phyloP scores from a whole-genome alignment of 192 early-diverging fungal genomes.

The Linnemannia exigua region DNA sequence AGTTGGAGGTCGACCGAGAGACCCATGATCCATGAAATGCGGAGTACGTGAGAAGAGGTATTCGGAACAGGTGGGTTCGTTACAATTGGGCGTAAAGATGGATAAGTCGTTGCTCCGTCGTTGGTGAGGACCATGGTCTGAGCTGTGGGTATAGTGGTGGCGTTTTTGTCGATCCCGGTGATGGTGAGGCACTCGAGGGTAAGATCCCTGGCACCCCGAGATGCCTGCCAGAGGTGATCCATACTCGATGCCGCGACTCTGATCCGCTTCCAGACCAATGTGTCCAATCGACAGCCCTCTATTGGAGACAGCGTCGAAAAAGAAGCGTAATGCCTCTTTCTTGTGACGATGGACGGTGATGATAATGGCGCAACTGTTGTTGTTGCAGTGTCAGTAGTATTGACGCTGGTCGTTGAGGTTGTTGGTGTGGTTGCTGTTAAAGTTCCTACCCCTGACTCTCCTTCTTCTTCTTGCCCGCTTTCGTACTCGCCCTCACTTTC shows the following conservation, averaged over 20 bases:
- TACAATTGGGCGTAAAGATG: neutral
- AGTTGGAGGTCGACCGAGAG: conserved; percentile 21
- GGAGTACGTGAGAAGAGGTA: neutral
- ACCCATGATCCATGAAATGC: conserved; percentile 18
- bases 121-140: neutral
- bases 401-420: neutral
- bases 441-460: neutral
- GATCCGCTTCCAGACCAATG: conserved; percentile 13
- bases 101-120: neutral
- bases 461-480: neutral
- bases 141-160: neutral
- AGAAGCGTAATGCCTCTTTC: neutral
- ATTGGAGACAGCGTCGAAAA: neutral
- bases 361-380: neutral
- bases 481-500: neutral
- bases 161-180: neutral
- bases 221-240: conserved; percentile 12
- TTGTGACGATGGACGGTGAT: neutral
- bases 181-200: conserved; percentile 23
- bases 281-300: neutral
- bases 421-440: neutral
- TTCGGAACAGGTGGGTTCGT: neutral
- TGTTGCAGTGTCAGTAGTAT: neutral
- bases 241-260: neutral
- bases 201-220: neutral